Conservation (phyloP, 2,329 filamentous ascomycete genomes). For the Neopestalotiopsis clavispora region DNA sequence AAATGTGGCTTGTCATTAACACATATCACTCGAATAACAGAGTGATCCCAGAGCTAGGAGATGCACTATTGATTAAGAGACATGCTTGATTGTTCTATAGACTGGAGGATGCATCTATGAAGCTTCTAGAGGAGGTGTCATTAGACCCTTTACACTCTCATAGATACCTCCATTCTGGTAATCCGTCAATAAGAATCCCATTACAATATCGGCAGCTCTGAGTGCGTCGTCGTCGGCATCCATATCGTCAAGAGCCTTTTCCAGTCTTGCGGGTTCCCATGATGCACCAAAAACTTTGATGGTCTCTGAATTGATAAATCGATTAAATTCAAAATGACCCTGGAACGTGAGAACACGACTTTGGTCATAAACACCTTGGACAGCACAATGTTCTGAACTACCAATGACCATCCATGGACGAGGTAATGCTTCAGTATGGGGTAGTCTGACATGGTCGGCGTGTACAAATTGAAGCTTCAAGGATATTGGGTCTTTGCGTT, state of each 20-base stretch:
- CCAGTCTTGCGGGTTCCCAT: constrained; percentile 7
- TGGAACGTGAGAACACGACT: constrained; percentile 41
- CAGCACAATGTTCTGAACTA: constrained; percentile 30
- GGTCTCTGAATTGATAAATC: constrained; percentile 38
- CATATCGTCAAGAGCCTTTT: neutral
- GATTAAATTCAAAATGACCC: constrained; percentile 44
- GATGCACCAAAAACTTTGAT: constrained; percentile 18
- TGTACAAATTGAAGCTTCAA: constrained; percentile 41
- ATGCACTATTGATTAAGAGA: too few relatives aligned
- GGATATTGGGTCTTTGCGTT: neutral
- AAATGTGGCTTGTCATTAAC: too few relatives aligned
- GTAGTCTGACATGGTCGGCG: constrained; percentile 26
- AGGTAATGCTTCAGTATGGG: constrained; percentile 14
- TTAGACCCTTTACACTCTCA: neutral
- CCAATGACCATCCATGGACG: constrained; percentile 24
- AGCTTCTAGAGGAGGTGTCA: neutral
- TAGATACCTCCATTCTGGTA: neutral
- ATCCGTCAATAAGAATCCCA: constrained; percentile 3
- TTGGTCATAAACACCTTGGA: constrained; percentile 40
- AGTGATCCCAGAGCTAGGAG: neutral
- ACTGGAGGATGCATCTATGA: neutral
- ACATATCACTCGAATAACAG: too few relatives aligned
- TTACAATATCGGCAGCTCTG: constrained; percentile 14
- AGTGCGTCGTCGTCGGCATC: constrained; percentile 18
- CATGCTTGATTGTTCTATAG: neutral